These are phyloP conservation scores for Pseudovirgaria hyperparasitica DNA, from an alignment of 2,329 filamentous ascomycete genomes.

Conservation along the genomic window DNA sequence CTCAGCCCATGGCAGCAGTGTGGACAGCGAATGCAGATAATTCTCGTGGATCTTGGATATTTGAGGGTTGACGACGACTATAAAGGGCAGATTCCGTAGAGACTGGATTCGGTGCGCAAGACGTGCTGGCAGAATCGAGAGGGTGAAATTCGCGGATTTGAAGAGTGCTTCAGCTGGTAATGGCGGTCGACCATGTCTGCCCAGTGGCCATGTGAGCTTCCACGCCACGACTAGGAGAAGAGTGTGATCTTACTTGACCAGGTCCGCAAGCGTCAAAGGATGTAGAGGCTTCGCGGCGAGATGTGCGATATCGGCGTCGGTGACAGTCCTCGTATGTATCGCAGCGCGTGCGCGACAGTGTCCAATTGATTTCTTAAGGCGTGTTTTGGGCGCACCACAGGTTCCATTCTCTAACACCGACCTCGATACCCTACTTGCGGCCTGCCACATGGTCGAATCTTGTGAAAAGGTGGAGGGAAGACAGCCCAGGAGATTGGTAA, in stretches of 20 bases:
- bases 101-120: constrained; percentile 90
- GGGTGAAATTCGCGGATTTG: constrained; percentile 88
- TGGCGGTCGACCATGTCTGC: constrained; percentile 68
- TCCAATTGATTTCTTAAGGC: constrained; percentile 1
- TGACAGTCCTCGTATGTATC: constrained; percentile 32
- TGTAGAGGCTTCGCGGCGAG: constrained; percentile 70
- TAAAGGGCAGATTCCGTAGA: constrained; percentile 86
- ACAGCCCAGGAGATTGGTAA: too few relatives aligned
- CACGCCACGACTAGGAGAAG: constrained; percentile 1
- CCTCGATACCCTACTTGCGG: too few relatives aligned
- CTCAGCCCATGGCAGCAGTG: constrained; percentile 72
- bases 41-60: constrained; percentile 92
- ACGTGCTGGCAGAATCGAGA: constrained; percentile 80
- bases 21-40: constrained; percentile 86
- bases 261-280: constrained; percentile 70
- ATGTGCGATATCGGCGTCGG: constrained; percentile 63
- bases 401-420: too few relatives aligned
- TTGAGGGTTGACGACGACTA: constrained; percentile 95
- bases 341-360: too few relatives aligned
- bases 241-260: constrained; percentile 56
- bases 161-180: constrained; percentile 69
- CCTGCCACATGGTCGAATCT: too few relatives aligned
- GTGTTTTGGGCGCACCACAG: too few relatives aligned
- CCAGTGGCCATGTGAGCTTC: constrained; percentile 1
- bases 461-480: too few relatives aligned